Evolutionary conservation across 2,329 filamentous ascomycete species (phyloP).

Genomic region (Xylaria arbuscula): DNA sequence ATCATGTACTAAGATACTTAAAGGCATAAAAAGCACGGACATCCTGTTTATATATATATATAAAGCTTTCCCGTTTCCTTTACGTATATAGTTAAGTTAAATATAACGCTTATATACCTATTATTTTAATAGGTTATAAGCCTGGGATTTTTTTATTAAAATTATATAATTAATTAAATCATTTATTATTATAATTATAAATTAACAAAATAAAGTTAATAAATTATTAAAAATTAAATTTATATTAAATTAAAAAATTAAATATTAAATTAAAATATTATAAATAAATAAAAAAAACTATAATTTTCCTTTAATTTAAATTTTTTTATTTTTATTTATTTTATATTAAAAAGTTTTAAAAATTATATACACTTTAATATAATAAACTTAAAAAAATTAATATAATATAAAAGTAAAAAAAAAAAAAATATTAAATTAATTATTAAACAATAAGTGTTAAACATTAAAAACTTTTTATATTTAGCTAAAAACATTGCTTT

Average conservation of each 20-base stretch:
- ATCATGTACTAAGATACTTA: neutral
- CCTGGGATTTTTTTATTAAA: neutral
- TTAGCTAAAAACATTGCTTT: neutral
- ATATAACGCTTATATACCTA: no score
- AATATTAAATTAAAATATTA: no score
- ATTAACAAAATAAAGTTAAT: neutral
- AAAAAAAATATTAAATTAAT: constrained; percentile 2
- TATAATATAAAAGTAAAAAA: no score
- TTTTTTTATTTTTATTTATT: neutral
- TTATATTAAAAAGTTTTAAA: no score
- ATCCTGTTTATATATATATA: no score
- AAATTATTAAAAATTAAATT: neutral
- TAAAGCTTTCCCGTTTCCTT: no score
- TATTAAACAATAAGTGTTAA: neutral
- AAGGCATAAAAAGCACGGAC: neutral
- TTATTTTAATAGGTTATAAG: constrained; percentile 13
- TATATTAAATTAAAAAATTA: neutral
- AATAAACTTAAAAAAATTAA: no score
- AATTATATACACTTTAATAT: no score
- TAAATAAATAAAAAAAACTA: no score
- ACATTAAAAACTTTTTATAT: constrained; percentile 1
- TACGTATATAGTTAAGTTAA: constrained; percentile 12
- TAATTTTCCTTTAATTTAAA: no score
- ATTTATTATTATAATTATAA: neutral
- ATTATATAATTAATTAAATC: neutral